Evolutionary conservation across 768 basidiomycete genomes (phyloP).

Genomic region (Guyanaporus albipodus): DNA sequence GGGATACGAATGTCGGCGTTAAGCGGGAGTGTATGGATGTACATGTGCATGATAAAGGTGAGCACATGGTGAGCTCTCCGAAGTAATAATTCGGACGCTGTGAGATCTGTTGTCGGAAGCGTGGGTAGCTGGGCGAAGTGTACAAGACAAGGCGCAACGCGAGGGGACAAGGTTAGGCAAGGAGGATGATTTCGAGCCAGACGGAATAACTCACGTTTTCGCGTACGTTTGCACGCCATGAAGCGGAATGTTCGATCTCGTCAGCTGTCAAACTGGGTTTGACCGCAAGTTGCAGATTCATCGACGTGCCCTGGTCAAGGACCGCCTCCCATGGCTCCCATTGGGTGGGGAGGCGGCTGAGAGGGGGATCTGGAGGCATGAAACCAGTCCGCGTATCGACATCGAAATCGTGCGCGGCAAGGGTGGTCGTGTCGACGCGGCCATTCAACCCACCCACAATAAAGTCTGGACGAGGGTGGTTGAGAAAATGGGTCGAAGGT

Average conservation of each 20-base stretch:
- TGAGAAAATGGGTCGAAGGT: conserved; percentile 32
- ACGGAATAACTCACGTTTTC: conserved; percentile 36
- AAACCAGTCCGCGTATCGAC: conserved; percentile 90
- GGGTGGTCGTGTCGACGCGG: conserved; percentile 51
- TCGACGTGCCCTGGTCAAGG: conserved; percentile 47
- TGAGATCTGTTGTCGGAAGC: conserved; percentile 44
- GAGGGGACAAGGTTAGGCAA: neutral
- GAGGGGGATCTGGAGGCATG: conserved; percentile 76
- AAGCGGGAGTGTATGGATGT: conserved; percentile 61
- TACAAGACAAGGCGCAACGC: neutral
- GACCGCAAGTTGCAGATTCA: conserved; percentile 51
- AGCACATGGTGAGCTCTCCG: conserved; percentile 73
- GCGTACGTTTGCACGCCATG: conserved; percentile 52
- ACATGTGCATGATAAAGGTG: conserved; percentile 71
- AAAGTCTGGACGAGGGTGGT: conserved; percentile 32
- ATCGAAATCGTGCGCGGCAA: conserved; percentile 86
- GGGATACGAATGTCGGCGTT: conserved; percentile 61
- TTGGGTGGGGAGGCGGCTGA: conserved; percentile 51
- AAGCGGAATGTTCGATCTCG: conserved; percentile 40
- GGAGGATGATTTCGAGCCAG: neutral
- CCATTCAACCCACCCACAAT: conserved; percentile 21
- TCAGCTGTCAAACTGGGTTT: conserved; percentile 37
- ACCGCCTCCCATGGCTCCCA: conserved; percentile 74
- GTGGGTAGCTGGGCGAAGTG: conserved; percentile 48
- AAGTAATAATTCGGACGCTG: conserved; percentile 50